Evolutionary conservation across 805 yeast genomes (phyloP).

Genomic region (Sungouiozyma intestinalis): DNA sequence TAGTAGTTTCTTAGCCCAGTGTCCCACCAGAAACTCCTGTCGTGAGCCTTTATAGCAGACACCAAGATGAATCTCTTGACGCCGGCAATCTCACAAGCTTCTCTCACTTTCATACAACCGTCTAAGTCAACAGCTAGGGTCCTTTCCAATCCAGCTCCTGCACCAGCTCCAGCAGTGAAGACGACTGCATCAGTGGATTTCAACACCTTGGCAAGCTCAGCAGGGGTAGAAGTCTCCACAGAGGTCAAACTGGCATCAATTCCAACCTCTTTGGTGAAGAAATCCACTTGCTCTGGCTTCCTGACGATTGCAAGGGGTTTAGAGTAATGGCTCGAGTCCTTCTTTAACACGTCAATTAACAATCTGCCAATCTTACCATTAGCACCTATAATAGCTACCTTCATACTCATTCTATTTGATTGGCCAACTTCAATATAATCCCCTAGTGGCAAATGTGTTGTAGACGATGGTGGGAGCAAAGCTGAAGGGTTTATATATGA

Average conservation of each 20-base stretch:
- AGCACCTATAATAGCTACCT: constrained; percentile 46
- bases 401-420: constrained; percentile 7
- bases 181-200: constrained; percentile 46
- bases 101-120: constrained; percentile 47
- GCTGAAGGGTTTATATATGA: no score
- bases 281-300: constrained; percentile 34
- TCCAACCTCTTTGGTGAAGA: constrained; percentile 31
- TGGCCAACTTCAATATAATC: neutral
- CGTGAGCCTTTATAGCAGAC: constrained; percentile 47
- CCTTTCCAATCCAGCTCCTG: constrained; percentile 34
- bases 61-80: constrained; percentile 41
- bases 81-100: constrained; percentile 38
- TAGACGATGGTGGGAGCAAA: constrained; percentile 2
- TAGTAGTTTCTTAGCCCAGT: constrained; percentile 38
- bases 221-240: constrained; percentile 29
- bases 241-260: constrained; percentile 31
- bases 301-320: constrained; percentile 38
- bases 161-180: constrained; percentile 55
- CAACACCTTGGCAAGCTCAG: constrained; percentile 30
- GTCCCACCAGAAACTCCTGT: constrained; percentile 36
- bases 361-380: constrained; percentile 50
- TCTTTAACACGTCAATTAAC: constrained; percentile 30
- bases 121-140: constrained; percentile 49
- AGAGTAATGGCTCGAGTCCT: constrained; percentile 20
- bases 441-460: neutral